phyloP scores from a whole-genome alignment of 208 protist genomes.

The Crithidia fasciculata region DNA sequence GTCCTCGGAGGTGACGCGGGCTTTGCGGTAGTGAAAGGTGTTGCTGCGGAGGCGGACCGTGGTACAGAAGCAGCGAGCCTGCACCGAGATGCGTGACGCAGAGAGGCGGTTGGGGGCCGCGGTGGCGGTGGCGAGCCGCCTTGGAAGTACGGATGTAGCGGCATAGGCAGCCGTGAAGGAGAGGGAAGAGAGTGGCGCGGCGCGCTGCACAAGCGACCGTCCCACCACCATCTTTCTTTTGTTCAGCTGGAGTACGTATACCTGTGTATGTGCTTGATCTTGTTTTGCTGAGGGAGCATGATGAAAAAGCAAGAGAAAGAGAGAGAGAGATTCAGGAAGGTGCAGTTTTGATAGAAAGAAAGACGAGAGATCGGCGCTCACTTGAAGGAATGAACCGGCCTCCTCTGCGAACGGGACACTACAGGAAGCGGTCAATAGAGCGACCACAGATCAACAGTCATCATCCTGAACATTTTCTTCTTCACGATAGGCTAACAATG shows the following conservation, averaged over 20 bases:
- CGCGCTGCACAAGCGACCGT: conserved; percentile 8
- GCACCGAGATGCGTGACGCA: not conserved
- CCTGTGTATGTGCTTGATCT: not conserved
- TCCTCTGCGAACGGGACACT: too few species aligned
- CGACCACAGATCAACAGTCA: too few species aligned
- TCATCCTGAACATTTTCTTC: too few species aligned
- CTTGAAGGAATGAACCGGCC: too few species aligned
- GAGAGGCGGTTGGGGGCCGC: not conserved
- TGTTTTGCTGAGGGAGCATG: not conserved
- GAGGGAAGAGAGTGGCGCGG: not conserved
- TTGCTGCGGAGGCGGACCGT: conserved; percentile 10
- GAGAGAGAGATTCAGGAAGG: too few species aligned
- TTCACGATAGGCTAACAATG: too few species aligned
- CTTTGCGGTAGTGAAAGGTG: conserved; percentile 70
- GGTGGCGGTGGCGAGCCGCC: too few species aligned
- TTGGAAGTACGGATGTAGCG: too few species aligned
- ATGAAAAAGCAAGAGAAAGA: too few species aligned
- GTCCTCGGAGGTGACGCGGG: conserved; percentile 59
- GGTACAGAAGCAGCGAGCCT: conserved; percentile 5
- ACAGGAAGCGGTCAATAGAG: too few species aligned
- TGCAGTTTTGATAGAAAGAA: too few species aligned
- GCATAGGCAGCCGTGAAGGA: not conserved
- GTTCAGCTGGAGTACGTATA: not conserved
- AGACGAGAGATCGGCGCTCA: too few species aligned
- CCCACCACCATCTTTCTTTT: conserved; percentile 14